Evolutionary conservation across 768 basidiomycete species (phyloP).

Genomic region (Scleroderma bovista): DNA sequence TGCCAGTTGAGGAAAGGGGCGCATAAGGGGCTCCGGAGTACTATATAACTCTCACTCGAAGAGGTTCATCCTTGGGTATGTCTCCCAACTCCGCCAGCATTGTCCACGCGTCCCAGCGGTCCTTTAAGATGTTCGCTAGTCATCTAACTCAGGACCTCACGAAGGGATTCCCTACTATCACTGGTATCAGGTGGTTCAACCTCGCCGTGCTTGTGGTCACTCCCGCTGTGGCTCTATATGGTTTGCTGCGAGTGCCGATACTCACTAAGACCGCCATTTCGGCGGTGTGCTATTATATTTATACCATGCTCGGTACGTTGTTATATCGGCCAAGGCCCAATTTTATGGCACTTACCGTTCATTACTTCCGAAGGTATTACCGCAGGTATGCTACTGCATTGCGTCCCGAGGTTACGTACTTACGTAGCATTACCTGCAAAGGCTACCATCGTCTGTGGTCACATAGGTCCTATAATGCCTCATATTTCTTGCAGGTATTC

Average conservation of each 20-base stretch:
- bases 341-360: conserved; percentile 11
- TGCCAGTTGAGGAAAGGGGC: conserved; percentile 14
- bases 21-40: conserved; percentile 18
- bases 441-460: conserved; percentile 86
- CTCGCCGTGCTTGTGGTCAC: conserved; percentile 63
- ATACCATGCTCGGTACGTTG: conserved; percentile 75
- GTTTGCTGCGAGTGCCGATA: conserved; percentile 44
- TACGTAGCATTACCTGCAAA: conserved; percentile 19
- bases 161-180: conserved; percentile 41
- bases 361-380: conserved; percentile 39
- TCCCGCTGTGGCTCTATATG: conserved; percentile 67
- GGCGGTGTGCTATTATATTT: conserved; percentile 68
- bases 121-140: conserved; percentile 7
- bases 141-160: conserved; percentile 12
- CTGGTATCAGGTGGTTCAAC: conserved; percentile 73
- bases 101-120: not conserved
- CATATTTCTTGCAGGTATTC: conserved; percentile 61
- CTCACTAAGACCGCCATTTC: conserved; percentile 54
- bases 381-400: conserved; percentile 30
- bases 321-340: conserved; percentile 3
- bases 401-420: not conserved
- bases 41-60: conserved; percentile 22
- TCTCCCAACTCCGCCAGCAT: conserved; percentile 8
- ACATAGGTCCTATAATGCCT: conserved; percentile 77
- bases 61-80: conserved; percentile 10